Base-by-base conservation (phyloP, 2,329 filamentous ascomycete species). In the Gaeumannomyces tritici region DNA sequence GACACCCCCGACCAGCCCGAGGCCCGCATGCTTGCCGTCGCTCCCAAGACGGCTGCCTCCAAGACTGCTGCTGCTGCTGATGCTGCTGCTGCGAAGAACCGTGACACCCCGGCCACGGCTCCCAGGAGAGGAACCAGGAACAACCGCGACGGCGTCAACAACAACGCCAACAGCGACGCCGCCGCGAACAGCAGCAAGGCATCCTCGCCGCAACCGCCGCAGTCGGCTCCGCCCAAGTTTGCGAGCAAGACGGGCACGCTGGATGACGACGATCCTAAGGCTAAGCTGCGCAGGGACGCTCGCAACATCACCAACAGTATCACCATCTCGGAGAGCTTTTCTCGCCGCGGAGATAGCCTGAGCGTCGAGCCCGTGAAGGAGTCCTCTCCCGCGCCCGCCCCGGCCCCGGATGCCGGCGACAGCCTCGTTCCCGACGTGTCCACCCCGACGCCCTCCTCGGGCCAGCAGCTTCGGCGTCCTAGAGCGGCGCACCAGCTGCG, bases 311-410 rank as follows among this genome's bases (percentile, higher is more conserved):
- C 77, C 62, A 74, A 76, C 67, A 69, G 70, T 58, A 66, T 65
- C 29, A 70, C 69, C 29, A 66, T 64, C 33, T 64, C 66, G 6
- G 75, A 77, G 67, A 80, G 78, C 66, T 75, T 74, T 58, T 67
- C 77, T 24, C 75, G 77, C 57, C 66, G 62, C 60, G 67, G 66
- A 54, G 65, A 26, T 12, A 29, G 51, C 59, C 13, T 9, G 5
- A 27, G 26, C 21, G 42, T 11, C 24, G 60, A 27, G n/a, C 31
- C 55, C 51, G 29, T 31, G 33, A 33, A 35, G 60, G 59, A 54
- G 29, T 21, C 59, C 35, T 42, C 47, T 42, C 31, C 18, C 47
- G 28, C 47, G n/a, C 42, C 33, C 55, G 60, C 55, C 12, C 51
- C 12, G 15, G 54, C 55, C 9, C 60, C 27, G 31, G 60, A 60